Evolutionary conservation across 1,139 yeast genomes (phyloP), one percentile per base, ranked within the genome.

Genomic region (Blastobotrys illinoisensis): DNA sequence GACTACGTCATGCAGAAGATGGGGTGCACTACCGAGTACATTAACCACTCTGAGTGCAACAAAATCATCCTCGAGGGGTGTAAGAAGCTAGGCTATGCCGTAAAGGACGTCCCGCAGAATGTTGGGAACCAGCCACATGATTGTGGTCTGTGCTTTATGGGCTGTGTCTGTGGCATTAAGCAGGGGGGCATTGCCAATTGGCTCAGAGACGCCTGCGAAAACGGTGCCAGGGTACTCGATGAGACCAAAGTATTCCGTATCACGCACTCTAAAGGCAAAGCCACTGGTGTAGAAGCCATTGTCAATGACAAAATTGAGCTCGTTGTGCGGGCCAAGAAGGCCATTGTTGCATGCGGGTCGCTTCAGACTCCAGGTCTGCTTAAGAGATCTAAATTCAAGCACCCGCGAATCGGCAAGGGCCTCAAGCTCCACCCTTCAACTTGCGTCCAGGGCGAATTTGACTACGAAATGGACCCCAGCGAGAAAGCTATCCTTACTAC

Each of bases 391-490:
- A 81, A 82, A 0, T 81, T 81, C 69, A 75, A 69, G 58, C 81
- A 81, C 64, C 75, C 71, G 59, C 72, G 80, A 61, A 81, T 82
- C 64, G 86, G 86, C 47, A 61, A 67, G 19, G 79, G 81, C 56
- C 74, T 82, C 61, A 79, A 78, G 61, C 71, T 81, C 47, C 86
- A 82, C 62, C 86, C 86, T 0, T 77, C 73, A 1, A 70, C 77
- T 0, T 65, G 68, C 4, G 62, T 78, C 1, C 64, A 69, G 55
- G 85, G 82, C 0, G 77, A 75, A 56, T 79, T 74, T 62, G 61
- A 64, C 16, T 75, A 81, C 11, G 70, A 67, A 57, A 65, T 52
- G 16, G 62, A 64, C 24, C 75, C 82, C 9, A 70, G 67, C 57
- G 66, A 74, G 23, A 71, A 76, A 49, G 70, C 84, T 0, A 80